A percentile compares a stretch with the other conserved stretches of the same genome.
phyloP scores from a whole-genome alignment of 2,329 filamentous ascomycete species.

The Byssothecium circinans region DNA sequence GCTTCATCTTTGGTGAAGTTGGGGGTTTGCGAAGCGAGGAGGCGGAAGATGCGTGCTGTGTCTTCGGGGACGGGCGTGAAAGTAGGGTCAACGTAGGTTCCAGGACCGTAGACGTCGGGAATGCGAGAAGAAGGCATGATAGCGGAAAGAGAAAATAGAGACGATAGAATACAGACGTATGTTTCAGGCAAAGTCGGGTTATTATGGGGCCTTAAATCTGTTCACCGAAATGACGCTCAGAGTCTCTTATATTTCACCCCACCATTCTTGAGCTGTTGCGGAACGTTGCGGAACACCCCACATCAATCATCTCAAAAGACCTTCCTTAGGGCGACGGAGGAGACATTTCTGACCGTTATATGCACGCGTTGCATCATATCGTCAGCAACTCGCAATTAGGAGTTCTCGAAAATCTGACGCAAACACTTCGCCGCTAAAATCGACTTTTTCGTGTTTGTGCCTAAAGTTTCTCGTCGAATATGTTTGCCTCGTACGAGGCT shows the following conservation, averaged over 20 bases:
- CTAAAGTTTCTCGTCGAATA: too few relatives aligned
- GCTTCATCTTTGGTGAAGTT: slow-evolving; percentile 44
- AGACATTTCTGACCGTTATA: background rate
- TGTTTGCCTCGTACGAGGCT: background rate
- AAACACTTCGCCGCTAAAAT: background rate
- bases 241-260: background rate
- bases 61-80: slow-evolving; percentile 45
- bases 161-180: too few relatives aligned
- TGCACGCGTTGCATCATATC: background rate
- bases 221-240: background rate
- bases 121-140: slow-evolving; percentile 3
- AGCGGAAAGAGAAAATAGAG: too few relatives aligned
- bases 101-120: slow-evolving; percentile 43
- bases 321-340: background rate
- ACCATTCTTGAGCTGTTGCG: too few relatives aligned
- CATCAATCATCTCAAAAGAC: too few relatives aligned
- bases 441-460: background rate
- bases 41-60: slow-evolving; percentile 42
- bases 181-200: too few relatives aligned
- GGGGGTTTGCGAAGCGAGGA: slow-evolving; percentile 44
- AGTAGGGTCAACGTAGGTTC: slow-evolving; percentile 43
- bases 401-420: background rate
- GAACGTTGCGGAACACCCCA: too few relatives aligned
- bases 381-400: too few relatives aligned
- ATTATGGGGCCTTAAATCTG: background rate